Evolutionary conservation across 257 asterid genomes (phyloP).

Genomic region (Scutellaria galericulata): DNA sequence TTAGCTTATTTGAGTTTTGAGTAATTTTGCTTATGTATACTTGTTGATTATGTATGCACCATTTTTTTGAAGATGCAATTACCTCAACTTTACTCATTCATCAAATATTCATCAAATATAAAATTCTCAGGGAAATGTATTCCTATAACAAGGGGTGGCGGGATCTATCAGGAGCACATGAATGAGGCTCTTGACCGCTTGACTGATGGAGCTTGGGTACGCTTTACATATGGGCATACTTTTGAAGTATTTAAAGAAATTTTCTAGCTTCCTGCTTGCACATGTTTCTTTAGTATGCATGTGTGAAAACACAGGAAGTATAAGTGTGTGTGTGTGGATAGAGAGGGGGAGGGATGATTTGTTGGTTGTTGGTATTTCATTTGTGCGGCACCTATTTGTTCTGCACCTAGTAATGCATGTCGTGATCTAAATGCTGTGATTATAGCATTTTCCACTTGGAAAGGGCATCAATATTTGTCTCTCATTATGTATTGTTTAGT

Average conservation of each 20-base stretch:
- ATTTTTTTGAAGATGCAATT: background rate
- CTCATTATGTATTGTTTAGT: conserved; percentile 18
- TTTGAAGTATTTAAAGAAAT: conserved; percentile 25
- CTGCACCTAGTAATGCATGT: background rate
- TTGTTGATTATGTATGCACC: conserved; percentile 1
- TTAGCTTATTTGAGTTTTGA: conserved; percentile 21
- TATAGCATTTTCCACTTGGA: background rate
- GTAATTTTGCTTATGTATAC: conserved; percentile 5
- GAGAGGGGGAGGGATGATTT: too few species aligned
- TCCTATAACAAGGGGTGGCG: conserved; percentile 93
- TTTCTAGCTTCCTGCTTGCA: conserved; percentile 7
- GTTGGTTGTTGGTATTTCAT: background rate
- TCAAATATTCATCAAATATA: conserved; percentile 25
- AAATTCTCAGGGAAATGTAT: conserved; percentile 88
- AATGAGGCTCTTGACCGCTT: conserved; percentile 89
- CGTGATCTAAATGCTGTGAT: background rate
- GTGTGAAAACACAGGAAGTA: background rate
- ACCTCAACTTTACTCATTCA: conserved; percentile 26
- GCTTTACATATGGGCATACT: conserved; percentile 14
- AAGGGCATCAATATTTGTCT: background rate
- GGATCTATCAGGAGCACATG: conserved; percentile 97
- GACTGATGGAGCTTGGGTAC: conserved; percentile 92
- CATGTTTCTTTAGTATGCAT: background rate
- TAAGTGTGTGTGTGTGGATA: background rate
- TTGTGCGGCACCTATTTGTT: background rate